Evolutionary conservation across 192 early-diverging fungal genomes (phyloP), one percentile per base, ranked within the genome.

Genomic region (Mortierella alpina): DNA sequence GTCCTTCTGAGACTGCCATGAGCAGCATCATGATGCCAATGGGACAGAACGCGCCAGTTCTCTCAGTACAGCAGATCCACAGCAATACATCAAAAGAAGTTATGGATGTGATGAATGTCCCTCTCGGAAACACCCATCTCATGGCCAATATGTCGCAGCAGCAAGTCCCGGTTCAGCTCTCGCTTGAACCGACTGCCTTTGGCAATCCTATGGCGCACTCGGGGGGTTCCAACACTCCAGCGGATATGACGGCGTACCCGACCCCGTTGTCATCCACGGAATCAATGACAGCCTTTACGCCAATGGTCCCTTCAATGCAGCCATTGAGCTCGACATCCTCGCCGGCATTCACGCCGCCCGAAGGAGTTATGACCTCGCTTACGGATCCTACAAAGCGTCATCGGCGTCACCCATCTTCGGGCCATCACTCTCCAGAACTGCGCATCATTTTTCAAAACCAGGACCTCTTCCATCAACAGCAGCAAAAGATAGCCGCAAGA

Each of bases 401-500:
- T 45, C 64, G 77, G 17, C 77, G 77, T 4, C 77, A 80, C 23
- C 77, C 70, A 15, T 80, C 77, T 2, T 80, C 77, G n/a, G 77
- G 70, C 22, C 70, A 80, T 44, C 77, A 80, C 48, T 80, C 77
- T 9, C 77, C 77, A 5, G 77, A 80, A 12, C 52, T 67, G 4
- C 58, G 77, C 9, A 72, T 72, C 9, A 6, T 49, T 14, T 23
- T 68, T 14, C 66, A 72, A 50, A 80, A 64, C 20, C 64, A 80
- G 49, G 70, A 72, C 0, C 48, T 69, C 7, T 68, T 80, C 48
- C 56, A 50, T 7, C 63, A 72, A 42, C 77, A 80, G 31, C 70
- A 72, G 20, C 59, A 68, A 53, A 67, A 72, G 49, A 80, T 80
- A 60, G 53, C 70, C 14, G 77, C 60, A 40, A 72, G 68, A 44